phyloP scores from a whole-genome alignment of 306 rosid species.

The Trifolium dubium region DNA sequence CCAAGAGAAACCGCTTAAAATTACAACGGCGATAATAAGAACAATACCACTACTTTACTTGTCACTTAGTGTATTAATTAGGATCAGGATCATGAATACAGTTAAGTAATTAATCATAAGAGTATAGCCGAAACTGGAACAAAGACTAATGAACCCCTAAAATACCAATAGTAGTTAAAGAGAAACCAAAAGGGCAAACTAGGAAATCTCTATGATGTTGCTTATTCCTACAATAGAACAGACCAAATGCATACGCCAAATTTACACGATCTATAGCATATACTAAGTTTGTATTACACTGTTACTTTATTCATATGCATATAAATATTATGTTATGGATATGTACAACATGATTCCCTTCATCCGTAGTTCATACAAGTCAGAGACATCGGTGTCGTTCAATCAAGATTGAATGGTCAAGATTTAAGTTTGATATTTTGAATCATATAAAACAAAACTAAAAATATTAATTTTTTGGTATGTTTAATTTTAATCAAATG shows the following conservation, averaged over 20 bases:
- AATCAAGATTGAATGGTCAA: not conserved
- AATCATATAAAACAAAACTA: not conserved
- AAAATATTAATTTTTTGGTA: too few relatives aligned
- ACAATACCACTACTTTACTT: conserved; percentile 35
- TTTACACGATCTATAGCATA: conserved; percentile 15
- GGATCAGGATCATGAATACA: conserved; percentile 21
- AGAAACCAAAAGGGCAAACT: conserved; percentile 44
- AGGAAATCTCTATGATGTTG: conserved; percentile 22
- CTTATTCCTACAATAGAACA: conserved; percentile 31
- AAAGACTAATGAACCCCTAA: conserved; percentile 44
- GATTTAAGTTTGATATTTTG: not conserved
- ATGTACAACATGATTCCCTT: not conserved
- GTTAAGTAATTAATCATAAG: conserved; percentile 21
- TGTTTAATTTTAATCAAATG: too few relatives aligned
- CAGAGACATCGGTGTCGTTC: too few relatives aligned
- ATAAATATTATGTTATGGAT: conserved; percentile 6
- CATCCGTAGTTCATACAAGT: too few relatives aligned
- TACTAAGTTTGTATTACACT: not conserved
- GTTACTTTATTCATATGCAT: conserved; percentile 16
- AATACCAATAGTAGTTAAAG: conserved; percentile 13
- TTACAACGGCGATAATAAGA: conserved; percentile 44
- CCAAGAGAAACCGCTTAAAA: conserved; percentile 39
- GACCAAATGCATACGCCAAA: conserved; percentile 44
- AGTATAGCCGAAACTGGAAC: not conserved
- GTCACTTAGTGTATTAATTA: conserved; percentile 34